Conservation (phyloP, 2,329 filamentous ascomycete genomes). For the Sporothrix mexicana region DNA sequence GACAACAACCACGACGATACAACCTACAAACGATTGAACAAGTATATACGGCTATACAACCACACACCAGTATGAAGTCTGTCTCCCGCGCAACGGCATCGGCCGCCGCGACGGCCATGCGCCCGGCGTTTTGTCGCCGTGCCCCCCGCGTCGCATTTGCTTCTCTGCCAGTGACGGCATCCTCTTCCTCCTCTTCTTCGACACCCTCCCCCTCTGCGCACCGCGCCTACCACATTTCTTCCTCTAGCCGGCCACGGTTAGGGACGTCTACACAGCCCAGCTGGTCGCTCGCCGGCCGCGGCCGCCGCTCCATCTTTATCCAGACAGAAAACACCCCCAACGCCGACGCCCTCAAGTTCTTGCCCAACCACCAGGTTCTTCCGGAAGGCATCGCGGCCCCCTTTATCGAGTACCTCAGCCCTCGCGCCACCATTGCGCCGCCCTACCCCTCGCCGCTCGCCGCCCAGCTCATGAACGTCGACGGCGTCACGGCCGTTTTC, state of each 20-base stretch:
- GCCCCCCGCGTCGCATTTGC: conserved; percentile 33
- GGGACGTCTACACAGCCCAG: conserved; percentile 33
- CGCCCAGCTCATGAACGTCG: conserved; percentile 87
- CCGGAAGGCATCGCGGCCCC: conserved; percentile 73
- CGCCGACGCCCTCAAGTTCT: conserved; percentile 93
- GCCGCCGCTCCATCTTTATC: conserved; percentile 86
- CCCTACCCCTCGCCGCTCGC: conserved; percentile 92
- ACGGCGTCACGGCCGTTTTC: conserved; percentile 93
- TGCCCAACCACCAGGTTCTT: conserved; percentile 86
- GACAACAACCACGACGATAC: not conserved
- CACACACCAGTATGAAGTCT: conserved; percentile 40
- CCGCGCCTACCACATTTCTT: conserved; percentile 31
- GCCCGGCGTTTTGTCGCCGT: conserved; percentile 36
- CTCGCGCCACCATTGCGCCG: conserved; percentile 84
- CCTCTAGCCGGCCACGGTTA: conserved; percentile 41
- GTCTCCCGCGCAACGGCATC: conserved; percentile 38
- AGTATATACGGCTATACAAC: not conserved
- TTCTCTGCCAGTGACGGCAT: conserved; percentile 23
- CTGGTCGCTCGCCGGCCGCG: conserved; percentile 41
- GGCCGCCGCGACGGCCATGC: conserved; percentile 35
- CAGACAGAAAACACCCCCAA: conserved; percentile 96
- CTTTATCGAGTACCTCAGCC: conserved; percentile 90
- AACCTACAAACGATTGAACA: not conserved
- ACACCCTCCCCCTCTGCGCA: conserved; percentile 3
- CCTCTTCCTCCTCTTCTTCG: not conserved